Evolutionary conservation across 345 rosid species (phyloP).

Genomic region (Syzygium jambos): DNA sequence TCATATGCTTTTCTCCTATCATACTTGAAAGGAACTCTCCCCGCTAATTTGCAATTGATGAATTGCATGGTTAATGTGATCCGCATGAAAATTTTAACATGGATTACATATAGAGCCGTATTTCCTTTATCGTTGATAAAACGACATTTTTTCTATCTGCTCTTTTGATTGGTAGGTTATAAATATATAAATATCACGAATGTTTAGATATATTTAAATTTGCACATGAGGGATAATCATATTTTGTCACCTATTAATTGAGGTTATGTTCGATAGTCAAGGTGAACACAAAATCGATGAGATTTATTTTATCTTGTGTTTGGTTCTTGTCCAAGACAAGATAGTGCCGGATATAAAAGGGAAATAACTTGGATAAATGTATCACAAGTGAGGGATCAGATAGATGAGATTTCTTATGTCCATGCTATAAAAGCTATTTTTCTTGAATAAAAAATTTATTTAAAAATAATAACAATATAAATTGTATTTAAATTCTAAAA

Average conservation of each 20-base stretch:
- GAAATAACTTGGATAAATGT: no score
- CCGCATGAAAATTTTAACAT: background rate
- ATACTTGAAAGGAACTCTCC: background rate
- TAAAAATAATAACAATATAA: background rate
- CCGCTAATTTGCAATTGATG: background rate
- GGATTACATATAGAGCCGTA: background rate
- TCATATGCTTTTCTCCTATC: background rate
- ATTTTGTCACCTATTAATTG: background rate
- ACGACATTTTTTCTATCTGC: background rate
- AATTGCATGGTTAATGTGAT: background rate
- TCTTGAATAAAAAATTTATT: background rate
- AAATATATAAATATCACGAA: background rate
- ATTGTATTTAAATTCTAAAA: background rate
- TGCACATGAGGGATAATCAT: background rate
- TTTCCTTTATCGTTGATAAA: background rate
- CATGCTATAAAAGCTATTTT: background rate
- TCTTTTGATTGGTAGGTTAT: background rate
- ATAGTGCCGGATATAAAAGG: background rate
- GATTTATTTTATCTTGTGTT: no score
- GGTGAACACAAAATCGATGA: background rate
- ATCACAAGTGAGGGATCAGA: background rate
- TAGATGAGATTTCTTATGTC: background rate
- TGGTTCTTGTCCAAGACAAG: background rate
- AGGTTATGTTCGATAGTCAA: accelerated
- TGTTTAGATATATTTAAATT: background rate